Conservation (phyloP, 169 alveolate genomes). For the Eimeria falciformis region DNA sequence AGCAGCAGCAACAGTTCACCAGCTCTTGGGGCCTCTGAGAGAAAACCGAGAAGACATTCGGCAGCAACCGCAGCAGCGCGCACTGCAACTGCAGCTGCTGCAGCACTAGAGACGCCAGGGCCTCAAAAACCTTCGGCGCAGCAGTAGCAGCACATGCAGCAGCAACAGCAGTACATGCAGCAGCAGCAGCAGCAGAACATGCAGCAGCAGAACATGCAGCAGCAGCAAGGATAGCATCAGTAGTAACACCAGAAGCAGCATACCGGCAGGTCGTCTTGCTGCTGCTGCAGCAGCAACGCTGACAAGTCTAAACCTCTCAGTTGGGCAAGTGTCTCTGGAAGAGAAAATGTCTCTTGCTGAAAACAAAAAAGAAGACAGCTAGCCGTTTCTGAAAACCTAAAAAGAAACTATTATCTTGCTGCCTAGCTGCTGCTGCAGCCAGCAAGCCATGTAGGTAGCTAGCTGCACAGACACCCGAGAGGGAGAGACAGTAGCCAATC, state of each 20-base stretch:
- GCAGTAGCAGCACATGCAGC: not conserved
- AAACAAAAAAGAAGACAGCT: not conserved
- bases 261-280: slow-evolving; percentile 34
- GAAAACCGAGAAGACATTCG: not conserved
- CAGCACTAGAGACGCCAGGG: slow-evolving; percentile 1
- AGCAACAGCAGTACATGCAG: not conserved
- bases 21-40: not conserved
- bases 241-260: not conserved
- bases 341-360: not conserved
- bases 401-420: not conserved
- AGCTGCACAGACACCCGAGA: not conserved
- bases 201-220: not conserved
- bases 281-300: slow-evolving; percentile 13
- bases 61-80: slow-evolving; percentile 26
- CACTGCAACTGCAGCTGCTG: slow-evolving; percentile 6
- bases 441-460: not conserved
- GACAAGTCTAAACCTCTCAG: not conserved
- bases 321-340: not conserved
- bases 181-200: not conserved
- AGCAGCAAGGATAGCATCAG: not conserved
- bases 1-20: slow-evolving; percentile 3
- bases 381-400: too few relatives aligned
- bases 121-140: not conserved
- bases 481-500: not conserved
- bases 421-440: not conserved